Evolutionary conservation across 2,329 filamentous ascomycete species (phyloP).

Genomic region (Calonectria hawksworthii): DNA sequence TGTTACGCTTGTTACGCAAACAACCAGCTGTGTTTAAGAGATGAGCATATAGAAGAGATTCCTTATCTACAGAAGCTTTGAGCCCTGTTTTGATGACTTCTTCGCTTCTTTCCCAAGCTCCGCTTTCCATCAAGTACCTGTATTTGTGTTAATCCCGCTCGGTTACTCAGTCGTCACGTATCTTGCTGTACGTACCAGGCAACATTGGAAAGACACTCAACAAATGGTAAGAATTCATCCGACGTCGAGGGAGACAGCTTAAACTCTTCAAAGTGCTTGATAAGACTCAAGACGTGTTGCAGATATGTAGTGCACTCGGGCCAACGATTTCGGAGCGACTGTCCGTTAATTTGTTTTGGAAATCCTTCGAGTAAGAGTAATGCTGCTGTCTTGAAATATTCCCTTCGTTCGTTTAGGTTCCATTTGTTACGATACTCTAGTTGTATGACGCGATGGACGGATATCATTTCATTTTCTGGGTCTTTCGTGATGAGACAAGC

Average conservation of each 20-base stretch:
- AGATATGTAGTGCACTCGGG: neutral
- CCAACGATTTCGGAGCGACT: neutral
- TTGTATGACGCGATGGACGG: neutral
- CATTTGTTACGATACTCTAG: neutral
- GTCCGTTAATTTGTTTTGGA: neutral
- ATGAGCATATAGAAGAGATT: neutral
- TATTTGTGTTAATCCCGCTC: neutral
- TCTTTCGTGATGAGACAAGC: neutral
- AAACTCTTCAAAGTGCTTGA: neutral
- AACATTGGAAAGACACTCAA: neutral
- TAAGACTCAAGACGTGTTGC: neutral
- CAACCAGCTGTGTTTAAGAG: neutral
- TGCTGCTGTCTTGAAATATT: neutral
- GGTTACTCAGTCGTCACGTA: neutral
- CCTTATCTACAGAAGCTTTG: neutral
- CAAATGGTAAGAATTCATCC: neutral
- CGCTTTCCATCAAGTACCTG: neutral
- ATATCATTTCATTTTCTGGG: neutral
- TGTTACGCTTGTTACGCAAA: neutral
- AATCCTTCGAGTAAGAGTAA: neutral
- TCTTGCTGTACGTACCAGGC: neutral
- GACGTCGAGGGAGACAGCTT: neutral
- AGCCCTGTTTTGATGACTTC: neutral
- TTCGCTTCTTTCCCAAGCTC: neutral
- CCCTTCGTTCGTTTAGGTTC: neutral